phyloP scores from a whole-genome alignment of 1,139 yeast species.

The Nadsonia starkeyi-henricii region DNA sequence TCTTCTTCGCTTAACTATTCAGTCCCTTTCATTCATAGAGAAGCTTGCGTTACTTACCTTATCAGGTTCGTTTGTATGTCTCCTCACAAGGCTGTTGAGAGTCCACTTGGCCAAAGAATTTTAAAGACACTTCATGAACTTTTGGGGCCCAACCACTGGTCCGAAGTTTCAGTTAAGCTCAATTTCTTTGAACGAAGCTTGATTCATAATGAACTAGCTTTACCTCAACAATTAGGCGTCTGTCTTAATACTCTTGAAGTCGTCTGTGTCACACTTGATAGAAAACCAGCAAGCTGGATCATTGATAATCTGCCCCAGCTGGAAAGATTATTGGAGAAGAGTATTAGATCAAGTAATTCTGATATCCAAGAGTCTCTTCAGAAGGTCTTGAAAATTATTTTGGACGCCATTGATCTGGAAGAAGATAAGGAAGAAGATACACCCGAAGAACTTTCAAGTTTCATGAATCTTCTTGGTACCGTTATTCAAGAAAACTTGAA shows the following conservation, averaged over 20 bases:
- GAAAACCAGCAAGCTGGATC: constrained; percentile 69
- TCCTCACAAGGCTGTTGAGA: constrained; percentile 74
- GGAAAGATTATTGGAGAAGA: constrained; percentile 64
- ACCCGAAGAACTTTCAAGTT: constrained; percentile 43
- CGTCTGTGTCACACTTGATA: constrained; percentile 67
- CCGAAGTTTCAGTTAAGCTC: constrained; percentile 72
- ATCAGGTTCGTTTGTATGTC: constrained; percentile 81
- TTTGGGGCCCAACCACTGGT: constrained; percentile 64
- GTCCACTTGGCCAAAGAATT: constrained; percentile 70
- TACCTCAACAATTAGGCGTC: constrained; percentile 45
- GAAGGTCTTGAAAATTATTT: constrained; percentile 51
- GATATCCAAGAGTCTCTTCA: constrained; percentile 15
- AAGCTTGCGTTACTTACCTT: constrained; percentile 82
- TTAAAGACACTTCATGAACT: constrained; percentile 60
- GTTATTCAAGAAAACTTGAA: constrained; percentile 77
- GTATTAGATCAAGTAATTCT: constrained; percentile 65
- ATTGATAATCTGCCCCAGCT: constrained; percentile 51
- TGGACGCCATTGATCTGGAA: constrained; percentile 24
- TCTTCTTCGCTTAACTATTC: constrained; percentile 26
- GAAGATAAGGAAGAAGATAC: constrained; percentile 33
- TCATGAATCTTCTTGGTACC: constrained; percentile 45
- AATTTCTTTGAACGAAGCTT: constrained; percentile 78
- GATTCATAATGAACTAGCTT: constrained; percentile 60
- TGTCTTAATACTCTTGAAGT: constrained; percentile 88
- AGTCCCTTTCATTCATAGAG: constrained; percentile 71